phyloP scores from a whole-genome alignment of 2,329 filamentous ascomycete species.

The Hypoxylon sp. region DNA sequence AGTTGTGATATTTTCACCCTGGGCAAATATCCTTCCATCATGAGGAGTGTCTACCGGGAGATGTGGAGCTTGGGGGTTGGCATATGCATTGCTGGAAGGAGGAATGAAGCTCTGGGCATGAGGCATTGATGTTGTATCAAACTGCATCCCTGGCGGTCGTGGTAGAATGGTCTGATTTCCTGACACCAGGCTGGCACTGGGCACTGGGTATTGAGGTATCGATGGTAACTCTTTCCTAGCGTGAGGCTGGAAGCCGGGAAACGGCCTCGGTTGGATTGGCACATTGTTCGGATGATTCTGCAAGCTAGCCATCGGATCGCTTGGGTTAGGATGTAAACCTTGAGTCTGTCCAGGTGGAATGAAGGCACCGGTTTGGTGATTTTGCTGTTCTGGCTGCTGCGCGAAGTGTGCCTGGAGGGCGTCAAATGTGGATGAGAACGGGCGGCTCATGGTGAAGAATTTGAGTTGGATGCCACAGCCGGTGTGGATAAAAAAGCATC shows the following conservation, averaged over 20 bases:
- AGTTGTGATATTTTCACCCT: background rate
- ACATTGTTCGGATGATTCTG: background rate
- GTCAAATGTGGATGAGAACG: constrained; percentile 43
- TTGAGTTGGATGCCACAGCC: background rate
- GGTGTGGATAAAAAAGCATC: background rate
- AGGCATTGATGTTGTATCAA: background rate
- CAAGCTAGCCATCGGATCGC: background rate
- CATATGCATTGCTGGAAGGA: constrained; percentile 1
- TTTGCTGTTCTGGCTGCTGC: constrained; percentile 21
- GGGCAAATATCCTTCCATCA: background rate
- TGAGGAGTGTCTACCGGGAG: background rate
- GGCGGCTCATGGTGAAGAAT: constrained; percentile 41
- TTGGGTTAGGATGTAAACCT: background rate
- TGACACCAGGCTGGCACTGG: background rate
- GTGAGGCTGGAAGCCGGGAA: constrained; percentile 4
- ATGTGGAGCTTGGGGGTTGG: constrained; percentile 1
- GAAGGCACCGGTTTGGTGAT: constrained; percentile 9
- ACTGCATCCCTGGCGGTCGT: constrained; percentile 4
- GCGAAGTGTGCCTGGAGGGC: constrained; percentile 47
- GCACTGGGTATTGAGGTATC: background rate
- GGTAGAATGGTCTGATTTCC: constrained; percentile 1
- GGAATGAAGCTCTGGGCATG: constrained; percentile 1
- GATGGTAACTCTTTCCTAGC: background rate
- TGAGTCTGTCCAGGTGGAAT: constrained; percentile 8
- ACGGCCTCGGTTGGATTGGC: constrained; percentile 9